Evolutionary conservation across 208 protist genomes (phyloP).

Genomic region (Herpetomonas samuelpessoai): DNA sequence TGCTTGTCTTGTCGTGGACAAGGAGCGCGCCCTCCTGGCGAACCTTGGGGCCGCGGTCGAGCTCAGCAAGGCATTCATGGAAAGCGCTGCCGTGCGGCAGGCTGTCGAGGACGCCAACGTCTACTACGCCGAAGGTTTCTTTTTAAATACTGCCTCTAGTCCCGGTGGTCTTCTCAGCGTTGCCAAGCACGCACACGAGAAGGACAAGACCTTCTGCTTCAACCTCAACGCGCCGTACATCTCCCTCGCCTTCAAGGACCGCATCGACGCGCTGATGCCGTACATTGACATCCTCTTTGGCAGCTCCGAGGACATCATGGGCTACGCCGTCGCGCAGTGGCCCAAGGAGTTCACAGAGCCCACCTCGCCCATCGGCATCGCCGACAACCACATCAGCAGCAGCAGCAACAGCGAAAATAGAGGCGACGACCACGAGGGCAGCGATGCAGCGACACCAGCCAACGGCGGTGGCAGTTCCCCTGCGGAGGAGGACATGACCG

Average conservation of each 20-base stretch:
- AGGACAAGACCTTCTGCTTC: constrained; percentile 92
- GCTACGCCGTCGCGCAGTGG: constrained; percentile 62
- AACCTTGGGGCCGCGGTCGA: constrained; percentile 93
- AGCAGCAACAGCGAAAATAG: neutral
- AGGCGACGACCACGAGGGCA: constrained; percentile 1
- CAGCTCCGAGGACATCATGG: constrained; percentile 92
- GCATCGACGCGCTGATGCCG: constrained; percentile 74
- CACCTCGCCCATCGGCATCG: neutral
- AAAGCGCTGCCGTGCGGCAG: constrained; percentile 36
- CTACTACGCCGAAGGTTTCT: constrained; percentile 94
- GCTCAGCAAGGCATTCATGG: constrained; percentile 78
- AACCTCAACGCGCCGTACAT: constrained; percentile 97
- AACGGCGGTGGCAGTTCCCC: neutral
- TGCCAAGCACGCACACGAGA: constrained; percentile 76
- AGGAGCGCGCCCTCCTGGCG: constrained; percentile 92
- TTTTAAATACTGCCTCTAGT: constrained; percentile 93
- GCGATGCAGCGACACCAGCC: neutral
- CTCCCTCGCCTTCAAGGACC: constrained; percentile 82
- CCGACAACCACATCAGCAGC: neutral
- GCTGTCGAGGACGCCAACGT: constrained; percentile 57
- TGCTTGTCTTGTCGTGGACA: constrained; percentile 92
- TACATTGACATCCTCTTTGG: constrained; percentile 95
- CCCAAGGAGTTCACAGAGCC: constrained; percentile 36
- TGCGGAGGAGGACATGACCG: neutral
- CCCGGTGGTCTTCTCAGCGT: constrained; percentile 70